Base-by-base conservation (phyloP, 371 early-diverging fungal genomes). In the Rhizomucor pusillus region DNA sequence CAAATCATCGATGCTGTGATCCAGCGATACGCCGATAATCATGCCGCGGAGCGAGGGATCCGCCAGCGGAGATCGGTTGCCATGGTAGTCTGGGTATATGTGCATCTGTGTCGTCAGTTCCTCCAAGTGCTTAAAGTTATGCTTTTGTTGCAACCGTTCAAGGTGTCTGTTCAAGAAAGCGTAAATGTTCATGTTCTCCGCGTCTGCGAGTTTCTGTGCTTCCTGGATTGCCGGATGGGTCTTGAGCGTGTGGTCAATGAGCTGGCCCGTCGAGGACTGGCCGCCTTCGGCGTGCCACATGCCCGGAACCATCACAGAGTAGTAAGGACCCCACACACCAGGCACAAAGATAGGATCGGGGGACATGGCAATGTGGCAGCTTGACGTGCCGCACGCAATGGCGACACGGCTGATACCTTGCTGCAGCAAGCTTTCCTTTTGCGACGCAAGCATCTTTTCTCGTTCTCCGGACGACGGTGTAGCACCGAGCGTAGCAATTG, bases 81-180 rank as follows among this genome's bases (percentile, higher is more conserved):
- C 91, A 60, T 91, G 89, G 57, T 80, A 85, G 62, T 91, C 91
- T 2, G 91, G 90, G 18, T 83, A 79, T 43, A 89, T 70, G 50
- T 89, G 90, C 14, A 87, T 48, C 51, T 79, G 57, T 23, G 62
- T 57, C 10, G 82, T 80, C 29, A 87, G 65, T 7, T 71, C 62
- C 20, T 71, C 74, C 29, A 74, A 20, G 46, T 79, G 60, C 5
- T 49, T 41, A 6, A 67, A 49, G 0, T 60, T 61, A 24, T 47
- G 67, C 9, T 57, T 54, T 18, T 59, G 29, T 34, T 67, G 72
- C 20, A 81, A 35, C 1, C 23, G 34, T 5, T 58, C 63, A 18
- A 86, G 56, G 43, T 69, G 69, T 5, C 65, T 51, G 46, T 85
- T 78, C 14, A 88, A 69, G 33, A 75, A 71, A 4, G 61, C 63